phyloP scores from a whole-genome alignment of 441 rosid species.

The Macaranga tanarius region DNA sequence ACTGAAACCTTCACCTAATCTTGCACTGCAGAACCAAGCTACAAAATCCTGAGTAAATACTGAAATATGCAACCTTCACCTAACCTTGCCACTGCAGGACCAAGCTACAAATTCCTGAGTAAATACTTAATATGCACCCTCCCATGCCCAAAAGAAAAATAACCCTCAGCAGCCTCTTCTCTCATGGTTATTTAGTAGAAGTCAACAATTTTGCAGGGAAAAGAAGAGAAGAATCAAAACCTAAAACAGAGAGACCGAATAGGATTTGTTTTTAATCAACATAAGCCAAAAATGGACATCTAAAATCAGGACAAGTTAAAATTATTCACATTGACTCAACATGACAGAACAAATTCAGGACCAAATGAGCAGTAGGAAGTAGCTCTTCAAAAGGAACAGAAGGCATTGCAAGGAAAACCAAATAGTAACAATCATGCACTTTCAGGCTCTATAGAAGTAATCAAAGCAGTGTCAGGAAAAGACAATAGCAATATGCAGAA shows the following conservation, averaged over 20 bases:
- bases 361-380: neutral
- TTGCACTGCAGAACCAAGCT: neutral
- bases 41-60: neutral
- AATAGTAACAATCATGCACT: neutral
- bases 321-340: too few species aligned
- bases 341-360: neutral
- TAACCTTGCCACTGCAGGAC: neutral
- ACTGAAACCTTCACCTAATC: neutral
- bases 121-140: neutral
- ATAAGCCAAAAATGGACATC: too few species aligned
- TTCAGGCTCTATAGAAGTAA: neutral
- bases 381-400: neutral
- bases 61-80: neutral
- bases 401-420: neutral
- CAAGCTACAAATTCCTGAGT: neutral
- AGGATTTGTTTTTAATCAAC: neutral
- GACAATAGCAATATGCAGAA: neutral
- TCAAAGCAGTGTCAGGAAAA: neutral
- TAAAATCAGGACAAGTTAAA: too few species aligned
- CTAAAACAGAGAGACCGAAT: neutral
- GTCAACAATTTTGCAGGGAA: constrained; percentile 4
- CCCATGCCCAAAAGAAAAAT: neutral
- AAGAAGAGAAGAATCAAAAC: neutral
- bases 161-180: neutral
- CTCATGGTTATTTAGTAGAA: neutral